Evolutionary conservation across 2,329 filamentous ascomycete species (phyloP).

Genomic region (Didymella keratinophila): DNA sequence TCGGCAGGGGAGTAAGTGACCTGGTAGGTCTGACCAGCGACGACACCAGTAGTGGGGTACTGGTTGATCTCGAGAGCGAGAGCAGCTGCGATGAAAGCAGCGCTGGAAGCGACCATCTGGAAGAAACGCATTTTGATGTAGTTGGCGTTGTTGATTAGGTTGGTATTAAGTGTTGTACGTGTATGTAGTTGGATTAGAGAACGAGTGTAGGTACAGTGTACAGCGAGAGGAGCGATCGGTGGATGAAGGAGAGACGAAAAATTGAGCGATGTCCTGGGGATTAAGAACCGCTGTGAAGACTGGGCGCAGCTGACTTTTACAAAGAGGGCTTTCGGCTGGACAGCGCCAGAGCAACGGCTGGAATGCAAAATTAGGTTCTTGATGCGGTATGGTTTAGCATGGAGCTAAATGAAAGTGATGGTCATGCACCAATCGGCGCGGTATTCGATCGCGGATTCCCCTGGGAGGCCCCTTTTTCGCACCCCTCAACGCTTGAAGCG

Average conservation of each 20-base stretch:
- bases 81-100: constrained; percentile 50
- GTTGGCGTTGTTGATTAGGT: constrained; percentile 30
- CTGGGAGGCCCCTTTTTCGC: constrained; percentile 32
- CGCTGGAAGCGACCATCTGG: constrained; percentile 56
- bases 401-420: constrained; percentile 32
- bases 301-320: constrained; percentile 38
- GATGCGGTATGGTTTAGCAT: constrained; percentile 29
- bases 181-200: constrained; percentile 31
- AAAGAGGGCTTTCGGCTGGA: constrained; percentile 29
- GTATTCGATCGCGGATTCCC: constrained; percentile 5
- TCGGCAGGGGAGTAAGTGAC: constrained; percentile 59
- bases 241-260: constrained; percentile 28
- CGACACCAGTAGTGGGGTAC: constrained; percentile 57
- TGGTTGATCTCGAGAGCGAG: constrained; percentile 59
- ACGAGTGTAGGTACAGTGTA: constrained; percentile 40
- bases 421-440: constrained; percentile 35
- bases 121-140: constrained; percentile 60
- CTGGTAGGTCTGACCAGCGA: constrained; percentile 58
- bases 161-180: constrained; percentile 25
- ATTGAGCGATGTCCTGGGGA: constrained; percentile 24
- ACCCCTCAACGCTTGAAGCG: constrained; percentile 22
- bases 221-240: constrained; percentile 31
- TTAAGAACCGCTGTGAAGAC: constrained; percentile 16
- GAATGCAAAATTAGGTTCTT: constrained; percentile 44
- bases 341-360: constrained; percentile 42